Evolutionary conservation across 495 filamentous ascomycete species (phyloP), one percentile per base, ranked within the genome.

Genomic region (Tuber borchii): DNA sequence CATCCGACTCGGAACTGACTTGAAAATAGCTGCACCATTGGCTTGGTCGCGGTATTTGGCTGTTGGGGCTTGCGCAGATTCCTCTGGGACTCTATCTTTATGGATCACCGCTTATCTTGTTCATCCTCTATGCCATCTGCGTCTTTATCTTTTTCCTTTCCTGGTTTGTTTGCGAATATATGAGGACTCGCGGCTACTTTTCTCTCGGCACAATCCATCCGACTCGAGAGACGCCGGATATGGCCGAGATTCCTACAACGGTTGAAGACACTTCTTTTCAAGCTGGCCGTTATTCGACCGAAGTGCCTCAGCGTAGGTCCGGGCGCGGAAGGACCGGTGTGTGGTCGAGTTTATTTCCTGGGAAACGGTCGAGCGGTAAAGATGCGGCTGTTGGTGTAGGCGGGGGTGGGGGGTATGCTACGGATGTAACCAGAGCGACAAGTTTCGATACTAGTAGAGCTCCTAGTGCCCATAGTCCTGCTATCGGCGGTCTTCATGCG

Each of bases 61-160:
- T 98, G 43, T 85, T 99, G 8, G 95, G 92, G 8, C 88, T 99
- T 72, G 88, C 91, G 12, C 96, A 99, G 83, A 90, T 98, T 40
- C 92, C 95, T 1, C 86, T 98, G 1, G 95, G 95, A 0, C 87
- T 99, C 71, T 94, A 93, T 6, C 87, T 99, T 17, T 99, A 97
- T 80, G 95, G 95, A 22, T 95, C 93, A 45, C 95, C 96, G 20
- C 89, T 92, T 83, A 85, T 86, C 19, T 86, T 93, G 0, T 99
- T 99, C 83, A 90, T 98, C 74, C 86, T 97, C 7, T 99, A 91
- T 81, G 86, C 95, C 0, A 76, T 97, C 1, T 92, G 77, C 43
- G 71, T 77, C n/a, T 78, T 75, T 69, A n/a, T 79, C 40, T 77
- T 83, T 65, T 46, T 83, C 48, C 45, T 81, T 16, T 39, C 46